phyloP scores from a whole-genome alignment of 805 yeast genomes.

The Lipomyces kockii region DNA sequence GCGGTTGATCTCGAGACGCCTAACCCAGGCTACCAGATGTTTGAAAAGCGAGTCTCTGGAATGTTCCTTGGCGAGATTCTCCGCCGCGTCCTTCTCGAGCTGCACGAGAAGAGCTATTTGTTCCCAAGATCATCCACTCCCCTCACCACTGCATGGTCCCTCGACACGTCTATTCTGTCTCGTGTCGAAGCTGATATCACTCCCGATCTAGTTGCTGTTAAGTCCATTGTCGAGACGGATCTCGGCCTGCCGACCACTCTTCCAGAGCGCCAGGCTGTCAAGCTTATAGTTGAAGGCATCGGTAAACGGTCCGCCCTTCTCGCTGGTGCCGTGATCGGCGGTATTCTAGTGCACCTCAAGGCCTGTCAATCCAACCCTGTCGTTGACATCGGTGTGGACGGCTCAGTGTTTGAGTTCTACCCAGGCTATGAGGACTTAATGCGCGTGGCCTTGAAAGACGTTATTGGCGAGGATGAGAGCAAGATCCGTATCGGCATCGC shows the following conservation, averaged over 20 bases:
- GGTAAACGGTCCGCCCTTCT: conserved; percentile 88
- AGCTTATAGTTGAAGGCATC: conserved; percentile 74
- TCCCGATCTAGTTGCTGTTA: conserved; percentile 53
- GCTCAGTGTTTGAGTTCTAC: conserved; percentile 89
- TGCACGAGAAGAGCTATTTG: conserved; percentile 59
- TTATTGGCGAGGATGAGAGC: conserved; percentile 66
- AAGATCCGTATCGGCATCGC: conserved; percentile 79
- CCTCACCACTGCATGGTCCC: conserved; percentile 70
- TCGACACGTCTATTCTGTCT: conserved; percentile 84
- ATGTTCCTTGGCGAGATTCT: conserved; percentile 72
- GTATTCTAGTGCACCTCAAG: conserved; percentile 67
- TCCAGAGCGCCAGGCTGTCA: conserved; percentile 76
- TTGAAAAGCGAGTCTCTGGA: conserved; percentile 45
- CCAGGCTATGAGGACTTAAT: conserved; percentile 85
- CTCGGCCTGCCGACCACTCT: conserved; percentile 56
- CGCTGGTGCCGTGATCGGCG: conserved; percentile 89
- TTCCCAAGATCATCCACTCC: conserved; percentile 45
- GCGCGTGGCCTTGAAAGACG: conserved; percentile 73
- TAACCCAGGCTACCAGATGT: conserved; percentile 86
- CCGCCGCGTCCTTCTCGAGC: conserved; percentile 71
- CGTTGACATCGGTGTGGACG: conserved; percentile 95
- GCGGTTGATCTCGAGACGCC: conserved; percentile 73
- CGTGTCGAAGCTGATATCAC: conserved; percentile 85
- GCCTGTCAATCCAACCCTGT: conserved; percentile 72
- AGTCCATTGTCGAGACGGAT: conserved; percentile 66